phyloP scores from a whole-genome alignment of 2,329 filamentous ascomycete species.

The Pestalotiopsis sp. region DNA sequence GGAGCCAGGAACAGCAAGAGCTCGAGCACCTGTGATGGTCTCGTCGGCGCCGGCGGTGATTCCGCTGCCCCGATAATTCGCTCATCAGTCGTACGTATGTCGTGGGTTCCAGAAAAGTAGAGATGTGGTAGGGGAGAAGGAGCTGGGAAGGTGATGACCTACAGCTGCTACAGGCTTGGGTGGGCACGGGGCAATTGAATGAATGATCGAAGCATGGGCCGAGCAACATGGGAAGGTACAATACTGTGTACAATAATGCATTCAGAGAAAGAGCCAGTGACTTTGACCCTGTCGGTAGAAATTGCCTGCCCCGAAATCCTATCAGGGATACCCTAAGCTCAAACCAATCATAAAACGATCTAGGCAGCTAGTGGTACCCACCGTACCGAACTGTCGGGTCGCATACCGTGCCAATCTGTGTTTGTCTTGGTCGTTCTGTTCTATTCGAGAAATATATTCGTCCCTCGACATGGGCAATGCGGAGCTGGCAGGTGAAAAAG shows the following conservation, averaged over 20 bases:
- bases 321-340: neutral
- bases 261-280: neutral
- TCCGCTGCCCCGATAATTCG: neutral
- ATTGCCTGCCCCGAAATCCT: constrained; percentile 1
- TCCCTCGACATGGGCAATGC: neutral
- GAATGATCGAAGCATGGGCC: no score
- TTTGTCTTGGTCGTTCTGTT: neutral
- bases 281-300: neutral
- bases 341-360: neutral
- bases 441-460: neutral
- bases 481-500: neutral
- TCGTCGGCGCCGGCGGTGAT: neutral
- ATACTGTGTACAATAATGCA: neutral
- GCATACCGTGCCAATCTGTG: neutral
- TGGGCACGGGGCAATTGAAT: no score
- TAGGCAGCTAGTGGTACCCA: neutral
- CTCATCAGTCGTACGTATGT: neutral
- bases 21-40: neutral
- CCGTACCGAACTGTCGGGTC: constrained; percentile 5
- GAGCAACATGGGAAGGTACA: neutral
- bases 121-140: neutral
- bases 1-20: neutral
- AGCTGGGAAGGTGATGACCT: neutral
- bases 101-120: neutral
- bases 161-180: no score